These are phyloP conservation scores for Aristolochia californica DNA, from an alignment of 164 flowering plant species.

Conservation along the genomic window DNA sequence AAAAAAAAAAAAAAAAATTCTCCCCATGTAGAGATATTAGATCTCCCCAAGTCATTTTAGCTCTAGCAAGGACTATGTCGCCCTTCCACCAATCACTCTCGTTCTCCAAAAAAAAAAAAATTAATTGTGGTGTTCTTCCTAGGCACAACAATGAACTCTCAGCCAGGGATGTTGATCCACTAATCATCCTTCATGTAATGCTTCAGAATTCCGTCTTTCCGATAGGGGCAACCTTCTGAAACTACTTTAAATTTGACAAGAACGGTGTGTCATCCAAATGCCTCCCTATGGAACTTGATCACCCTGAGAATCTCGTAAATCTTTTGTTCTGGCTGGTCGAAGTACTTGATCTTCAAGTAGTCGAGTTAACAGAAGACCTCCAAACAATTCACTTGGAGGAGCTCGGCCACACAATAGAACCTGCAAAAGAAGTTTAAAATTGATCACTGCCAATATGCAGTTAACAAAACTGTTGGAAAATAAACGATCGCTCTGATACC, in stretches of 20 bases:
- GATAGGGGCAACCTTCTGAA: no score
- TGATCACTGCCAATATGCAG: no score
- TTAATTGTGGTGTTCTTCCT: no score
- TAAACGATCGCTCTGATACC: no score
- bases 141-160: slow-evolving; percentile 15
- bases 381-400: slow-evolving; percentile 23
- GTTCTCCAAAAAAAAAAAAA: slow-evolving; percentile 22
- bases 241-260: slow-evolving; percentile 12
- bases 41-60: no score
- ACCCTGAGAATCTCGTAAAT: slow-evolving; percentile 8
- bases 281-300: no score
- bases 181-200: no score
- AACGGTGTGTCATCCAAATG: slow-evolving; percentile 8
- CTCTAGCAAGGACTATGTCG: slow-evolving; percentile 12
- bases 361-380: slow-evolving; percentile 11
- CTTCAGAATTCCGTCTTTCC: no score
- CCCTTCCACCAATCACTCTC: slow-evolving; percentile 30
- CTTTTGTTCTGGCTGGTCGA: not conserved
- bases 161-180: no score
- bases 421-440: not conserved
- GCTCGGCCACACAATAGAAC: slow-evolving; percentile 11
- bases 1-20: no score
- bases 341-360: not conserved
- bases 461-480: no score
- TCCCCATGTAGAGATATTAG: no score